Evolutionary conservation across 2,329 filamentous ascomycete species (phyloP).

Genomic region (Lasiodiplodia hormozganensis): DNA sequence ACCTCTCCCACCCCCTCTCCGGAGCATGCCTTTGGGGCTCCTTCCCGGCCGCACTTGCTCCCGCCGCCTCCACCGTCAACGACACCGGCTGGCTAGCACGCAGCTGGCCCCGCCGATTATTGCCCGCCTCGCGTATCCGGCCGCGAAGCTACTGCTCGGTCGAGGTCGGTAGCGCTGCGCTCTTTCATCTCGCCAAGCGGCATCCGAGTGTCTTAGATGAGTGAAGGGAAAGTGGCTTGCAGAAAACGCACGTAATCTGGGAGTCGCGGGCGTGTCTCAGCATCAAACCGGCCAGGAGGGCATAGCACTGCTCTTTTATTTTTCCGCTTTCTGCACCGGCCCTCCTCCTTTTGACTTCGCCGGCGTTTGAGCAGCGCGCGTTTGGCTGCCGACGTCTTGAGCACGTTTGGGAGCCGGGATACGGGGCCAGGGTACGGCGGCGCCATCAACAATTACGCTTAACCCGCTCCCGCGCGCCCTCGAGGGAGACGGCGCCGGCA

Average conservation of each 20-base stretch:
- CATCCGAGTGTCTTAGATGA: conserved; percentile 15
- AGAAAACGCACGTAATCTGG: conserved; percentile 26
- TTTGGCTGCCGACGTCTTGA: conserved; percentile 1
- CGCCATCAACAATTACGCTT: conserved; percentile 21
- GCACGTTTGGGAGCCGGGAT: conserved; percentile 13
- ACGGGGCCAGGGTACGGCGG: background rate
- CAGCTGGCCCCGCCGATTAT: conserved; percentile 17
- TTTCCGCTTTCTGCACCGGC: conserved; percentile 26
- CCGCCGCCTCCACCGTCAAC: conserved; percentile 7
- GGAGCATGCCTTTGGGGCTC: conserved; percentile 10
- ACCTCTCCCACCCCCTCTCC: conserved; percentile 11
- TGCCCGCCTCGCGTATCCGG: conserved; percentile 12
- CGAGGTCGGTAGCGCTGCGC: conserved; percentile 6
- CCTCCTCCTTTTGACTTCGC: conserved; percentile 16
- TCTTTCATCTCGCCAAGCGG: conserved; percentile 17
- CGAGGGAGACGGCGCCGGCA: background rate
- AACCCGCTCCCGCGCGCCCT: conserved; percentile 14
- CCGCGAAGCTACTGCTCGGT: background rate
- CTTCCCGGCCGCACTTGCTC: conserved; percentile 4
- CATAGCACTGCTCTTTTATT: conserved; percentile 23
- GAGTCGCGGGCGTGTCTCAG: conserved; percentile 19
- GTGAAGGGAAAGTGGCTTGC: conserved; percentile 16
- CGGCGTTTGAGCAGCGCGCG: conserved; percentile 16
- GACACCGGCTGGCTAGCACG: background rate
- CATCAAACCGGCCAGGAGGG: conserved; percentile 17